Percentiles rank a stretch among this genome's conserved stretches.
Conservation (phyloP, 202 grass and related monocot genomes). For the Panicum hallii region DNA sequence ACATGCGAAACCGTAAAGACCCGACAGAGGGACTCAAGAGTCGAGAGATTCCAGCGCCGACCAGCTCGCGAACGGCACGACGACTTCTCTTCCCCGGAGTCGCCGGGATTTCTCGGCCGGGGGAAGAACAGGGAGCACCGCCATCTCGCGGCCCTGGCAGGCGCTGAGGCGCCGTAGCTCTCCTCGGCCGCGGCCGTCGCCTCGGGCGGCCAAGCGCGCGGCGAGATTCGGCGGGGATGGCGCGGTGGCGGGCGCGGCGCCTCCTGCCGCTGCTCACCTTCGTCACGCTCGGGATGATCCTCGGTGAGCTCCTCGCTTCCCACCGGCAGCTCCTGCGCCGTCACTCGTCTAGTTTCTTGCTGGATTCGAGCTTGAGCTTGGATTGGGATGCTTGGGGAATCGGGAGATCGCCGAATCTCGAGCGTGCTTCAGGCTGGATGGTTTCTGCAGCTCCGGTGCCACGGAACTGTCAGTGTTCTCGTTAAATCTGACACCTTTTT, state of each 20-base stretch:
- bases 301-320: conserved; percentile 46
- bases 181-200: not conserved
- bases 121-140: not conserved
- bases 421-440: not conserved
- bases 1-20: not conserved
- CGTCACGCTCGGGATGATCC: conserved; percentile 79
- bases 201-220: not conserved
- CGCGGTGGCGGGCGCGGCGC: conserved; percentile 52
- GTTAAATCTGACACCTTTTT: not conserved
- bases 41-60: not conserved
- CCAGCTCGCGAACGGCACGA: not conserved
- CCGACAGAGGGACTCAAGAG: not conserved
- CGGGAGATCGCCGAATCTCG: not conserved
- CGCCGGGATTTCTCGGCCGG: not conserved
- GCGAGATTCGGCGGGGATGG: conserved; percentile 24
- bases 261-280: conserved; percentile 73
- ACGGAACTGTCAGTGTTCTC: too few relatives aligned
- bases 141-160: not conserved
- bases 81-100: not conserved
- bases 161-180: not conserved
- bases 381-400: not conserved
- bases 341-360: not conserved
- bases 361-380: not conserved
- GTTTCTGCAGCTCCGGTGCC: conserved; percentile 7
- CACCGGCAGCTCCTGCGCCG: not conserved